phyloP scores from a whole-genome alignment of 768 basidiomycete species.

The Podaxis sp. region DNA sequence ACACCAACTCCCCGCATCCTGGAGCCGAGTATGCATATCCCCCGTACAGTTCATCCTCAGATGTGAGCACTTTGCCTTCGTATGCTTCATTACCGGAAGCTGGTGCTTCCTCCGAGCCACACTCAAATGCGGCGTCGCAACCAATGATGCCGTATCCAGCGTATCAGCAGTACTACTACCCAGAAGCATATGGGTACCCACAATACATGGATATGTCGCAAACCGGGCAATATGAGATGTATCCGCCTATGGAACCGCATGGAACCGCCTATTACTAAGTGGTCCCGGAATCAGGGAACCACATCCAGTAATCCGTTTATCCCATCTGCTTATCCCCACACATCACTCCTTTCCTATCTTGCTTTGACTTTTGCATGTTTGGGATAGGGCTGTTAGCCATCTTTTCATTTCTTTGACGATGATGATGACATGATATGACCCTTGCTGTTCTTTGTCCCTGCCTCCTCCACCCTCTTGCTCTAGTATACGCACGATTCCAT shows the following conservation, averaged over 20 bases:
- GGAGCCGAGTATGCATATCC: conserved; percentile 25
- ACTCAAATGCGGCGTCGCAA: conserved; percentile 24
- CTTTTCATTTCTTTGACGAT: conserved; percentile 19
- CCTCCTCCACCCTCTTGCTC: background rate
- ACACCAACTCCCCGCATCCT: conserved; percentile 38
- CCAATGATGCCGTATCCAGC: conserved; percentile 52
- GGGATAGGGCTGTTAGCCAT: background rate
- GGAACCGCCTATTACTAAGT: conserved; percentile 24
- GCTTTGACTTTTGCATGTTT: conserved; percentile 16
- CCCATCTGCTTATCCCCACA: conserved; percentile 17
- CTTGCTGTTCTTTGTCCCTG: conserved; percentile 11
- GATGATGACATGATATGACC: conserved; percentile 11
- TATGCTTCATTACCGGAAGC: conserved; percentile 26
- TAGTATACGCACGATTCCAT: conserved; percentile 5
- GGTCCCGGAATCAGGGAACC: conserved; percentile 48
- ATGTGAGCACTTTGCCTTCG: conserved; percentile 23
- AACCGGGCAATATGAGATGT: conserved; percentile 65
- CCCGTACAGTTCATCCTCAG: conserved; percentile 22
- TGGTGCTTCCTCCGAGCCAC: conserved; percentile 20
- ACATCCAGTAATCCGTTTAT: conserved; percentile 57
- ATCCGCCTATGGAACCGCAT: conserved; percentile 22
- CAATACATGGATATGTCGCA: conserved; percentile 70
- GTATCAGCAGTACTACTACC: conserved; percentile 74
- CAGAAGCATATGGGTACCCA: conserved; percentile 65
- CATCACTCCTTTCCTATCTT: conserved; percentile 12